Percentiles rank a stretch among this genome's conserved stretches.
phyloP scores from a whole-genome alignment of 2,329 filamentous ascomycete species.

The Scleromitrula shiraiana region DNA sequence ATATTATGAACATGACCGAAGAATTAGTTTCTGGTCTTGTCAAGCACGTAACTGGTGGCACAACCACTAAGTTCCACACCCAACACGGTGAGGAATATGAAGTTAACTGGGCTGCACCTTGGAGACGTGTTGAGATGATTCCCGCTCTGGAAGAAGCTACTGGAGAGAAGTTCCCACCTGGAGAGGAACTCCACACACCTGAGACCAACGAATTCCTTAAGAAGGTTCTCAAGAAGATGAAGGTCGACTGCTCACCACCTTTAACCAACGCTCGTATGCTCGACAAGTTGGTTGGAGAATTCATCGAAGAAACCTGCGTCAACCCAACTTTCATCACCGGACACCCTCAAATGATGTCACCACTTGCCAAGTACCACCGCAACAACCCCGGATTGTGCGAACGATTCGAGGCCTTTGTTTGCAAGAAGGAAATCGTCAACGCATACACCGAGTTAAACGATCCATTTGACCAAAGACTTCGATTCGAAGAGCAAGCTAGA shows the following conservation, averaged over 20 bases:
- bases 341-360: conserved; percentile 87
- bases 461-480: conserved; percentile 84
- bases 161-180: conserved; percentile 88
- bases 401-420: conserved; percentile 95
- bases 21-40: conserved; percentile 86
- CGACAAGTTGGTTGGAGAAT: conserved; percentile 88
- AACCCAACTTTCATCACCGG: conserved; percentile 88
- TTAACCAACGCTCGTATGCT: conserved; percentile 94
- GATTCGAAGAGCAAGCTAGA: conserved; percentile 89
- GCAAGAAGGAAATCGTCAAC: conserved; percentile 95
- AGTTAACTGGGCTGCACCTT: conserved; percentile 94
- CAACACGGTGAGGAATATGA: conserved; percentile 79
- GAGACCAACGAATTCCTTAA: conserved; percentile 87
- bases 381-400: conserved; percentile 77
- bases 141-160: conserved; percentile 80
- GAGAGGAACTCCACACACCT: conserved; percentile 76
- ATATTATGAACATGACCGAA: conserved; percentile 85
- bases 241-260: conserved; percentile 81
- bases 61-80: conserved; percentile 79
- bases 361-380: conserved; percentile 92
- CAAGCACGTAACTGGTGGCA: conserved; percentile 78
- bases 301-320: conserved; percentile 87
- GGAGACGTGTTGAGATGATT: conserved; percentile 94
- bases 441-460: conserved; percentile 97
- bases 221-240: conserved; percentile 76